Evolutionary conservation across 176 grass and related monocot species (phyloP).

Genomic region (Zea luxurians): DNA sequence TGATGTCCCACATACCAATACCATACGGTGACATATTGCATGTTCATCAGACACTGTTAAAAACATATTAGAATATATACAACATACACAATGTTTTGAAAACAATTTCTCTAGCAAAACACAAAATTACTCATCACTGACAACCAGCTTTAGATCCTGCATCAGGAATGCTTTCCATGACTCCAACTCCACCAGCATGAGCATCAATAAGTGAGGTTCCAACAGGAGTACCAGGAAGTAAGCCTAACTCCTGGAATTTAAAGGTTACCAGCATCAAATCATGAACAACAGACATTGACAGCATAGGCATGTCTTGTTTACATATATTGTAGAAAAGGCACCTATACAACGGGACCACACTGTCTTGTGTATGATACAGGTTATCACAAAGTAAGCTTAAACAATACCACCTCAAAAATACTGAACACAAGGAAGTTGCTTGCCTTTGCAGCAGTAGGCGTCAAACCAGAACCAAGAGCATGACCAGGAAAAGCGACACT

Average conservation of each 20-base stretch:
- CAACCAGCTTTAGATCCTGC: constrained; percentile 57
- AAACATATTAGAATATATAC: constrained; percentile 27
- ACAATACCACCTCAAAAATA: constrained; percentile 4
- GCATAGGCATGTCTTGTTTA: constrained; percentile 3
- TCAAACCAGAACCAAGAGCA: constrained; percentile 94
- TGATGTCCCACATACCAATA: constrained; percentile 95
- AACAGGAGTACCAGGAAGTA: constrained; percentile 76
- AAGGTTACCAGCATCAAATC: constrained; percentile 12
- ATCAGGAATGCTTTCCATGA: constrained; percentile 73
- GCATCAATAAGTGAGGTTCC: constrained; percentile 97
- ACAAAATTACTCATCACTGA: constrained; percentile 33
- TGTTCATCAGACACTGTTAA: constrained; percentile 62
- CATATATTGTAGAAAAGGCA: constrained; percentile 21
- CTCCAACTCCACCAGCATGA: constrained; percentile 94
- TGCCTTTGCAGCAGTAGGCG: constrained; percentile 80
- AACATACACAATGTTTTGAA: neutral
- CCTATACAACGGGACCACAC: constrained; percentile 19
- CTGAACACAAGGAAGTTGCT: constrained; percentile 44
- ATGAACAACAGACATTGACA: neutral
- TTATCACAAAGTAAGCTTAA: constrained; percentile 34
- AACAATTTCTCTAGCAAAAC: constrained; percentile 7
- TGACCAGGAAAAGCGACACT: constrained; percentile 98
- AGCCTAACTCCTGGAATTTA: constrained; percentile 70
- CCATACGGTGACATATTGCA: constrained; percentile 69
- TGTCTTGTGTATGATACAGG: constrained; percentile 1